Evolutionary conservation across 495 filamentous ascomycete genomes (phyloP).

Genomic region (Zalerion maritima): DNA sequence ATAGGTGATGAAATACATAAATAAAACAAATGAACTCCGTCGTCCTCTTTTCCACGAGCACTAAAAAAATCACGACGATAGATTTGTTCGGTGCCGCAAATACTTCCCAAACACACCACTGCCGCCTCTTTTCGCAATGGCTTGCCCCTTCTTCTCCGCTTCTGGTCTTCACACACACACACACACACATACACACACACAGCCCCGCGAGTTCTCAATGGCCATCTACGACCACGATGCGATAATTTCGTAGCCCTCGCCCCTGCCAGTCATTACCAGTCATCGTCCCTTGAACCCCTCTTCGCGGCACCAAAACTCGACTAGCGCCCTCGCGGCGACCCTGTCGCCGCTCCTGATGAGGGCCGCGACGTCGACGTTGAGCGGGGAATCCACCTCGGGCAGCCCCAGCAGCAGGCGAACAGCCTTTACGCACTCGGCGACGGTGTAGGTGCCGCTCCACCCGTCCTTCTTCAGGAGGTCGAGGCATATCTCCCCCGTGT

Average conservation of each 20-base stretch:
- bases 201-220: no score
- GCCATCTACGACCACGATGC: no score
- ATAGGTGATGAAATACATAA: no score
- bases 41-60: no score
- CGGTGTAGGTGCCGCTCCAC: conserved; percentile 76
- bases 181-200: no score
- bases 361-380: conserved; percentile 80
- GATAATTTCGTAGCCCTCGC: not conserved
- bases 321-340: conserved; percentile 62
- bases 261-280: conserved; percentile 1
- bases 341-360: conserved; percentile 61
- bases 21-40: no score
- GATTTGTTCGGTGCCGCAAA: no score
- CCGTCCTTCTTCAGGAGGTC: conserved; percentile 63
- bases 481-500: conserved; percentile 84
- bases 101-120: no score
- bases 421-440: conserved; percentile 60
- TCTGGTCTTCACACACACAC: no score
- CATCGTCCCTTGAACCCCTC: conserved; percentile 33
- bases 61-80: no score
- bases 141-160: no score
- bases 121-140: no score
- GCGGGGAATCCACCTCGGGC: conserved; percentile 66
- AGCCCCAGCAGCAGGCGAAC: conserved; percentile 64
- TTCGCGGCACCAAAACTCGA: conserved; percentile 60